phyloP scores from a whole-genome alignment of 148 eudicot genomes.

The Fagopyrum homotropicum region DNA sequence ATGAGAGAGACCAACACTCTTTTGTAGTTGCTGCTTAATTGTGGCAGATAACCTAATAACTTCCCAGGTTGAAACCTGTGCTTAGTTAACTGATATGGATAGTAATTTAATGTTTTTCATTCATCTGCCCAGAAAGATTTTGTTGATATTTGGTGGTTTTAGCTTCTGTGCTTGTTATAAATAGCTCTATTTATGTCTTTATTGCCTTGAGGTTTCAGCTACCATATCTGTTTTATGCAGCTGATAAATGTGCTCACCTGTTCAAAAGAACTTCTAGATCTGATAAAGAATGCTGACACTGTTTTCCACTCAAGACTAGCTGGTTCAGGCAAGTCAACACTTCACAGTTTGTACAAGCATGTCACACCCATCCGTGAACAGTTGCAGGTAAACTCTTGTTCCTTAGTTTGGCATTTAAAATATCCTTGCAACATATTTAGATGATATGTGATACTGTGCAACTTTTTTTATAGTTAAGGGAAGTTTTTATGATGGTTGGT shows the following conservation, averaged over 20 bases:
- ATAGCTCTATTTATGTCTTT: background rate
- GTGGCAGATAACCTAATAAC: background rate
- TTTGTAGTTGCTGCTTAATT: background rate
- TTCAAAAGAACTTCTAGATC: slow-evolving; percentile 55
- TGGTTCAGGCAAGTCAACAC: slow-evolving; percentile 43
- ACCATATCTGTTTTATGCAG: slow-evolving; percentile 29
- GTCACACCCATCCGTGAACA: slow-evolving; percentile 72
- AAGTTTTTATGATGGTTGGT: no score
- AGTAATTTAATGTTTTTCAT: background rate
- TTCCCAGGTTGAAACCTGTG: background rate
- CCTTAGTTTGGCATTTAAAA: background rate
- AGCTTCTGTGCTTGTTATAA: background rate
- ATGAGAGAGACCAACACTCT: background rate
- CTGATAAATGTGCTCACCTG: slow-evolving; percentile 62
- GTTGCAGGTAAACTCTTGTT: slow-evolving; percentile 45
- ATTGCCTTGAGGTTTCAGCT: background rate
- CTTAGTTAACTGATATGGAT: background rate
- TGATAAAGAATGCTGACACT: slow-evolving; percentile 62
- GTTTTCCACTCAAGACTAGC: slow-evolving; percentile 53
- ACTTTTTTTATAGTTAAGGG: no score
- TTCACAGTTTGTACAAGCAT: slow-evolving; percentile 43
- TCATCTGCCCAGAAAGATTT: background rate
- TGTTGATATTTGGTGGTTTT: background rate
- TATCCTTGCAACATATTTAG: background rate
- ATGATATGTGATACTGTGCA: background rate